Conservation (phyloP, 1,284 basidiomycete genomes). For the Cerioporus squamosus region DNA sequence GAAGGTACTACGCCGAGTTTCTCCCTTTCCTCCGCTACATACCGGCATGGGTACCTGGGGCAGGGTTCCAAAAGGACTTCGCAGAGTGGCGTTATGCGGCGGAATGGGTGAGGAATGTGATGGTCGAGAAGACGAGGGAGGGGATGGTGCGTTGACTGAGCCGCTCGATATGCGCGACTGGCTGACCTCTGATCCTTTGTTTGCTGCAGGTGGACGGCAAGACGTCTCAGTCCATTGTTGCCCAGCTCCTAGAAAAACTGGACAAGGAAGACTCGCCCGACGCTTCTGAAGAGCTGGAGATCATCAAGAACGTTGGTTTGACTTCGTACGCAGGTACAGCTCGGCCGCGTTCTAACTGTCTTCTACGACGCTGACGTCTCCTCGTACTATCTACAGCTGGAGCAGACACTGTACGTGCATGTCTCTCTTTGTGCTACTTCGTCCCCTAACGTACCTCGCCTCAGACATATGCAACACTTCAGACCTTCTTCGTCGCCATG, state of each 20-base stretch:
- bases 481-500: conserved; percentile 37
- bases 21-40: conserved; percentile 25
- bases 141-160: not conserved
- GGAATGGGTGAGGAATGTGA: not conserved
- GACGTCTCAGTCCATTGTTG: not conserved
- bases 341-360: not conserved
- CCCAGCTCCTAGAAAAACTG: not conserved
- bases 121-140: not conserved
- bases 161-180: no score
- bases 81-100: not conserved
- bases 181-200: not conserved
- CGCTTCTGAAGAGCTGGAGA: not conserved
- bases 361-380: not conserved
- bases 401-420: not conserved
- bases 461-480: conserved; percentile 4
- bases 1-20: conserved; percentile 19
- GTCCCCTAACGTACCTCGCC: not conserved
- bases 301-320: not conserved
- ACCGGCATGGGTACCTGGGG: conserved; percentile 31
- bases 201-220: not conserved
- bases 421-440: not conserved
- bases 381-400: not conserved
- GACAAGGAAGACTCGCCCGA: not conserved
- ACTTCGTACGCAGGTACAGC: conserved; percentile 2
- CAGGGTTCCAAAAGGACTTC: conserved; percentile 19